Conservation (phyloP, 140 eudicot genomes). For the Oenanthe javanica region DNA sequence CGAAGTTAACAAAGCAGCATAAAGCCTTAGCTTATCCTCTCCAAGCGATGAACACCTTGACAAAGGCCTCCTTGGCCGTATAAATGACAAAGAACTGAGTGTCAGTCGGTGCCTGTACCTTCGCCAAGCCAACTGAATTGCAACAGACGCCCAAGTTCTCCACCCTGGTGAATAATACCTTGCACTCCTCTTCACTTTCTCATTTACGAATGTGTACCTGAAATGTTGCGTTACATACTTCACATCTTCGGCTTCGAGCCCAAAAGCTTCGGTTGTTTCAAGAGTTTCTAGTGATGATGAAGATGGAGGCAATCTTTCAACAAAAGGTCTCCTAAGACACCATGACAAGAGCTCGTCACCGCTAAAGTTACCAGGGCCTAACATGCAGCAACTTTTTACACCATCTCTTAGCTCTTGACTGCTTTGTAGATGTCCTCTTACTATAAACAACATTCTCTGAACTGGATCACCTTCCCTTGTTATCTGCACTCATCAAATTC, state of each 20-base stretch:
- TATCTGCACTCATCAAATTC: constrained; percentile 31
- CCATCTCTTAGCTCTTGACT: constrained; percentile 86
- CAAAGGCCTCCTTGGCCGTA: constrained; percentile 89
- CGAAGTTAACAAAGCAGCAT: constrained; percentile 81
- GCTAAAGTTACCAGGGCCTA: constrained; percentile 96
- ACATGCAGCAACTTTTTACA: constrained; percentile 84
- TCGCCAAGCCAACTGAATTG: constrained; percentile 94
- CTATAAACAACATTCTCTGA: constrained; percentile 81
- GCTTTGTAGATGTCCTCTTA: constrained; percentile 96
- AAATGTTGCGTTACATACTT: constrained; percentile 96
- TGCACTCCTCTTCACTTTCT: constrained; percentile 89
- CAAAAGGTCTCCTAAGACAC: constrained; percentile 81
- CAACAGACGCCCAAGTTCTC: constrained; percentile 99
- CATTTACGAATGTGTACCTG: constrained; percentile 84
- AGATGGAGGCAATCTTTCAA: constrained; percentile 89
- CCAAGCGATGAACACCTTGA: constrained; percentile 92
- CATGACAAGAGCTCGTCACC: constrained; percentile 96
- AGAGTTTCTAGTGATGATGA: constrained; percentile 76
- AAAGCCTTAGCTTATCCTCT: constrained; percentile 85
- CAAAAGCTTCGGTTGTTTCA: constrained; percentile 94
- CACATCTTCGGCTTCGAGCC: constrained; percentile 90
- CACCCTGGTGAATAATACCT: constrained; percentile 97
- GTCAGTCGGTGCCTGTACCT: constrained; percentile 80
- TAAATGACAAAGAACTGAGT: constrained; percentile 77
- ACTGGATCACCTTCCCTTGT: constrained; percentile 98